Evolutionary conservation across 2,329 filamentous ascomycete genomes (phyloP), one percentile per base, ranked within the genome.

Genomic region (Botrytis hyacinthi): DNA sequence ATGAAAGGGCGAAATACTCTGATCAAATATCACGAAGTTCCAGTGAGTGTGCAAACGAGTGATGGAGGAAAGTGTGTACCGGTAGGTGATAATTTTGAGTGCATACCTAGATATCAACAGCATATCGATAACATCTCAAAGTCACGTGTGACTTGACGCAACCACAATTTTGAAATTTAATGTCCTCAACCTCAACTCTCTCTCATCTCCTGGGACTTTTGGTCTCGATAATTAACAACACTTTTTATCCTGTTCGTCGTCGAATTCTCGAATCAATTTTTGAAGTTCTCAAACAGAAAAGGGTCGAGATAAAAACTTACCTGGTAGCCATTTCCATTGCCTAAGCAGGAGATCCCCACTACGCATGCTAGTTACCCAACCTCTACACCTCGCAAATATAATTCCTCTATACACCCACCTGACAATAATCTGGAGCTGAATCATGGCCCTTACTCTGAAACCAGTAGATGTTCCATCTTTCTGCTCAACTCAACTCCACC

Each of bases 401-500:
- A 35, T n/a, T 12, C 20, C 10, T 60, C 35, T 40, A 42, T 3
- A 42, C 40, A 10, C 26, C 46, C 35, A 37, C 32, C 35, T 32
- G 18, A n/a, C 26, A 32, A 12, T 12, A n/a, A 63, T 14, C 35
- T 54, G 1, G 7, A 18, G 18, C 8, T 6, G 54, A 40, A 65
- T 18, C 35, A 73, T 67, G 73, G 75, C 80, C 68, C 80, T 78
- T 75, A 77, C 83, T 80, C 83, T 85, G n/a, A 77, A 75, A 74
- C 73, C 77, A 66, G 80, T 90, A 75, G 88, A 92, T 80, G 87
- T 95, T 74, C 83, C 89, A 65, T 83, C 87, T 65, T 97, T 96
- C 82, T 92, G 93, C 16, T 82, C 84, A 65, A 88, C 88, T 1
- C 93, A 97, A 81, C 87, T 95, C 70, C 82, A 86, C 57, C 89